These are phyloP conservation scores for Begonia fuchsioides DNA, from an alignment of 306 rosid species.

Conservation along the genomic window DNA sequence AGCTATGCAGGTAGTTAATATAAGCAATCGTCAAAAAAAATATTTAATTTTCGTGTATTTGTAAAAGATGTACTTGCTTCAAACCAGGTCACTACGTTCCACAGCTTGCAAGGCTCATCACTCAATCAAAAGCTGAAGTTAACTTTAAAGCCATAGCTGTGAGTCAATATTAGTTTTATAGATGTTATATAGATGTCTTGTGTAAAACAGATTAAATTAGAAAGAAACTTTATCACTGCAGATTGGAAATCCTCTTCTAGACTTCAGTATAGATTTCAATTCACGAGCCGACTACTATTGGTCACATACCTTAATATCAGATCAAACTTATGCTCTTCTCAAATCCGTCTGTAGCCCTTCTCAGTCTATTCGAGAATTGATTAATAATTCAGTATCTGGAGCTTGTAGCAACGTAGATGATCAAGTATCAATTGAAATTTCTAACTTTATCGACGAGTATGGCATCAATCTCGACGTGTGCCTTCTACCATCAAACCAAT, in stretches of 20 bases:
- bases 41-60: not conserved
- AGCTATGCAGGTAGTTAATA: slow-evolving; percentile 29
- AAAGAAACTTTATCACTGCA: slow-evolving; percentile 5
- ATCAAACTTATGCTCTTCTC: slow-evolving; percentile 10
- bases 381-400: not conserved
- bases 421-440: slow-evolving; percentile 2
- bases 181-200: no score
- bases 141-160: slow-evolving; percentile 29
- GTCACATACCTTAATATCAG: slow-evolving; percentile 26
- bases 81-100: slow-evolving; percentile 31
- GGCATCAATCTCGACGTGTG: slow-evolving; percentile 12
- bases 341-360: slow-evolving; percentile 10
- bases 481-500: slow-evolving; percentile 6
- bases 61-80: not conserved
- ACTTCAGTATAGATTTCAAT: slow-evolving; percentile 14
- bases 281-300: slow-evolving; percentile 16
- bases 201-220: no score
- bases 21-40: not conserved
- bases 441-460: slow-evolving; percentile 1
- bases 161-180: slow-evolving; percentile 4
- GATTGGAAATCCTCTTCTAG: slow-evolving; percentile 25
- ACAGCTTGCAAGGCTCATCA: slow-evolving; percentile 31
- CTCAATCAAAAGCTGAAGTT: slow-evolving; percentile 13
- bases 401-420: slow-evolving; percentile 1
- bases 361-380: not conserved